Evolutionary conservation across 306 rosid genomes (phyloP).

Genomic region (Dicorynia guianensis): DNA sequence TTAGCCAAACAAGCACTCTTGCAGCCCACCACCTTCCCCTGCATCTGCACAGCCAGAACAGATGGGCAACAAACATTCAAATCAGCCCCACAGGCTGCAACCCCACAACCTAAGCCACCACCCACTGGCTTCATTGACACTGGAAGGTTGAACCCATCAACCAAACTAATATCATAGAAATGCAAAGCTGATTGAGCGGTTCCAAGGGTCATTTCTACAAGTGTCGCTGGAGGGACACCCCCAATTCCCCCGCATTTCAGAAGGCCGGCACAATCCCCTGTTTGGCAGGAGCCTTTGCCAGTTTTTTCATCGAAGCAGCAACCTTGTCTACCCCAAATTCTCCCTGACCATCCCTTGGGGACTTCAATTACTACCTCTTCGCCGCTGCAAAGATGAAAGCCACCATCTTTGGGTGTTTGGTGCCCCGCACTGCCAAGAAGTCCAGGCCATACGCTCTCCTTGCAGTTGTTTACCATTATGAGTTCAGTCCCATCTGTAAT

Average conservation of each 20-base stretch:
- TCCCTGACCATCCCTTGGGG: slow-evolving; percentile 72
- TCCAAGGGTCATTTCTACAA: slow-evolving; percentile 71
- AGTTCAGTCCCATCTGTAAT: slow-evolving; percentile 66
- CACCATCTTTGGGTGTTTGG: slow-evolving; percentile 60
- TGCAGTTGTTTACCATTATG: slow-evolving; percentile 72
- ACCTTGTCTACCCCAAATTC: slow-evolving; percentile 84
- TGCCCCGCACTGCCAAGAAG: slow-evolving; percentile 64
- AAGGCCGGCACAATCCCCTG: slow-evolving; percentile 72
- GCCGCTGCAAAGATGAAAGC: slow-evolving; percentile 68
- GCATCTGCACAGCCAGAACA: slow-evolving; percentile 49
- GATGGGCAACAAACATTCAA: slow-evolving; percentile 67
- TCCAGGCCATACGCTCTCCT: slow-evolving; percentile 78
- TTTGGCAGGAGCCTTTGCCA: slow-evolving; percentile 61
- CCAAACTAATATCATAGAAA: slow-evolving; percentile 76
- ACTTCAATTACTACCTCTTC: slow-evolving; percentile 51
- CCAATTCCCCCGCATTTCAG: slow-evolving; percentile 65
- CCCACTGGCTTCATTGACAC: slow-evolving; percentile 58
- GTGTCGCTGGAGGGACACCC: slow-evolving; percentile 73
- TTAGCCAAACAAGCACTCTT: slow-evolving; percentile 81
- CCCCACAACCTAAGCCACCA: slow-evolving; percentile 49
- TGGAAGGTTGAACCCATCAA: slow-evolving; percentile 77
- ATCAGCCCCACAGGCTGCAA: slow-evolving; percentile 65
- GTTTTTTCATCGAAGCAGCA: slow-evolving; percentile 56
- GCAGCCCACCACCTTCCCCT: slow-evolving; percentile 74
- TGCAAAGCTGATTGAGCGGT: slow-evolving; percentile 59